These are phyloP conservation scores for Aethionema arabicum DNA, from an alignment of 345 rosid genomes.

Conservation along the genomic window DNA sequence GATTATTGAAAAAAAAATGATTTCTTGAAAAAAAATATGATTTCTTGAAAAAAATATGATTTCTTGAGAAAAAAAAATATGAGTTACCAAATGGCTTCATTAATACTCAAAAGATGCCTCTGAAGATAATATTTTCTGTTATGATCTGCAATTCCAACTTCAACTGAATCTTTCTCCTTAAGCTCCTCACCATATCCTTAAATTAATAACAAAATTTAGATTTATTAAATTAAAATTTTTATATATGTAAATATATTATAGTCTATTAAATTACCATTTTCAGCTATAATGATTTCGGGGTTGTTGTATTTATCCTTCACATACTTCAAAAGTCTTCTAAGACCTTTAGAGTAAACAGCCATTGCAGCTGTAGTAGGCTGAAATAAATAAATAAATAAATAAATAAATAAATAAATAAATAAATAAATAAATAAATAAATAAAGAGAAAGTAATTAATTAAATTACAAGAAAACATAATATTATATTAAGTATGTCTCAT, in stretches of 20 bases:
- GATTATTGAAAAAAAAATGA: no score
- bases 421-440: no score
- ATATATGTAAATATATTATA: neutral
- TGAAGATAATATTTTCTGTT: conserved; percentile 4
- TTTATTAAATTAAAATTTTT: neutral
- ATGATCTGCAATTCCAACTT: neutral
- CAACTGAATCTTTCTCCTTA: no score
- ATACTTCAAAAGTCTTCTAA: conserved; percentile 30
- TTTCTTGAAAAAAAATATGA: no score
- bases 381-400: neutral
- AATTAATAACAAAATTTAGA: neutral
- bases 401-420: neutral
- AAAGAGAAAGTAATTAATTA: neutral
- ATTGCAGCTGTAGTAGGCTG: conserved; percentile 9
- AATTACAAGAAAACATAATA: neutral
- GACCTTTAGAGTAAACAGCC: conserved; percentile 24
- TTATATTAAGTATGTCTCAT: neutral
- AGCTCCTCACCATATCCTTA: no score
- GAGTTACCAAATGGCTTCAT: neutral
- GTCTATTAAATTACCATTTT: conserved; percentile 14
- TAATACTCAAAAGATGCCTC: neutral
- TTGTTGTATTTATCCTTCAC: conserved; percentile 31
- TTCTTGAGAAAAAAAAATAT: neutral
- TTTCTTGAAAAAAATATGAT: no score
- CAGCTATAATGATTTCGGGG: neutral